phyloP scores from a whole-genome alignment of 2,329 filamentous ascomycete genomes.

The Xylariales sp. region DNA sequence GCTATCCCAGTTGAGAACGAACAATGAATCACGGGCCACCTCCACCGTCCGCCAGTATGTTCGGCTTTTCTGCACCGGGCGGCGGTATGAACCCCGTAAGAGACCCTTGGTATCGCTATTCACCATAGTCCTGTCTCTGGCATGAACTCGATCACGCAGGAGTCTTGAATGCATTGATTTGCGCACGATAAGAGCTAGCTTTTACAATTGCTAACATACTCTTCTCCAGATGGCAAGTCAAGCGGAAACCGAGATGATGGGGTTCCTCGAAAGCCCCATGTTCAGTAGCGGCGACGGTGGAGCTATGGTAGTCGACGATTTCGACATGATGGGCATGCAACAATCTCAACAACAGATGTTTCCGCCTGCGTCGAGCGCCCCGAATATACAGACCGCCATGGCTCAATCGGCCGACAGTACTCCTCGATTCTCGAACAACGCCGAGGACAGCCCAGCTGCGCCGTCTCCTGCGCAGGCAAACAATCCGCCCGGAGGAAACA shows the following conservation, averaged over 20 bases:
- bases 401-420: conserved; percentile 3
- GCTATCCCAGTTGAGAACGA: no score
- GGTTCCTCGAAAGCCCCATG: conserved; percentile 37
- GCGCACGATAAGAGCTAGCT: no score
- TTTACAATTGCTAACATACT: not conserved
- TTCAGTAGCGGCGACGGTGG: conserved; percentile 27
- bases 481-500: conserved; percentile 33
- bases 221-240: conserved; percentile 17
- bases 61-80: conserved; percentile 22
- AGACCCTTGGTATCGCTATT: no score
- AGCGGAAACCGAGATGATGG: conserved; percentile 35
- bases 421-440: conserved; percentile 2
- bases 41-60: conserved; percentile 25
- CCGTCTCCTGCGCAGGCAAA: conserved; percentile 27
- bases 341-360: conserved; percentile 19
- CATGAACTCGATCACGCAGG: no score
- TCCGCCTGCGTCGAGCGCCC: not conserved
- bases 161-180: no score
- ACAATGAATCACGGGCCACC: conserved; percentile 16
- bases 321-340: conserved; percentile 27
- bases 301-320: conserved; percentile 40
- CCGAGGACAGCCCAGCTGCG: conserved; percentile 26
- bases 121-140: no score
- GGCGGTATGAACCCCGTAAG: conserved; percentile 11
- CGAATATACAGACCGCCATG: not conserved